Percentiles rank a stretch among this genome's conserved stretches.
These are phyloP conservation scores for Solanum phureja DNA, from an alignment of 257 asterid species.

Conservation along the genomic window DNA sequence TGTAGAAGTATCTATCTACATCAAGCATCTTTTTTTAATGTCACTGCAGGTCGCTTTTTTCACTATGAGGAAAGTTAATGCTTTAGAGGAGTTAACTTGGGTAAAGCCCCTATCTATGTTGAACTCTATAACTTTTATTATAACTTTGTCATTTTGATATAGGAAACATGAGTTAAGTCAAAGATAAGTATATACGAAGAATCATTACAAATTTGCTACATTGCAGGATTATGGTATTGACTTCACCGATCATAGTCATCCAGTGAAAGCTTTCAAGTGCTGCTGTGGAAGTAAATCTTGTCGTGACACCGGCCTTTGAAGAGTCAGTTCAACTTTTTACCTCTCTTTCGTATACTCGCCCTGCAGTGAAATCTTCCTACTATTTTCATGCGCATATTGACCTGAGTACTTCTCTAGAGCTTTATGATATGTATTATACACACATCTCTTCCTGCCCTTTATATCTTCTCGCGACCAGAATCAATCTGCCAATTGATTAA, in stretches of 20 bases:
- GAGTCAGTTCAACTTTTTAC: slow-evolving; percentile 7
- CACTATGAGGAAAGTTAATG: slow-evolving; percentile 54
- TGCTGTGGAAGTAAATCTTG: slow-evolving; percentile 38
- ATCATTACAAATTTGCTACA: not conserved
- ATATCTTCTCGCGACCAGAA: not conserved
- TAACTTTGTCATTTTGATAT: not conserved
- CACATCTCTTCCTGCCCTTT: not conserved
- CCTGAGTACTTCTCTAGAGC: not conserved
- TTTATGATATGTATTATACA: not conserved
- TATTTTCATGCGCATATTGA: not conserved
- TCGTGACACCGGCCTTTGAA: slow-evolving; percentile 19
- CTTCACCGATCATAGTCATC: slow-evolving; percentile 22
- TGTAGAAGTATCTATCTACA: not conserved
- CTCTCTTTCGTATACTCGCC: not conserved
- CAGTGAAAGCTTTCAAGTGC: slow-evolving; percentile 36
- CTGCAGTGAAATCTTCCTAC: not conserved
- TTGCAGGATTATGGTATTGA: slow-evolving; percentile 55
- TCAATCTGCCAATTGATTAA: not conserved
- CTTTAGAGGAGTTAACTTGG: slow-evolving; percentile 75
- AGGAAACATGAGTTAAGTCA: not conserved
- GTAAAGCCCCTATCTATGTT: slow-evolving; percentile 16
- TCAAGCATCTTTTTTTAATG: not conserved
- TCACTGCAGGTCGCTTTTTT: slow-evolving; percentile 62
- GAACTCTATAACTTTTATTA: not conserved
- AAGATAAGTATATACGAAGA: not conserved